Conservation (phyloP, 306 rosid genomes). For the Crotalaria pallida region DNA sequence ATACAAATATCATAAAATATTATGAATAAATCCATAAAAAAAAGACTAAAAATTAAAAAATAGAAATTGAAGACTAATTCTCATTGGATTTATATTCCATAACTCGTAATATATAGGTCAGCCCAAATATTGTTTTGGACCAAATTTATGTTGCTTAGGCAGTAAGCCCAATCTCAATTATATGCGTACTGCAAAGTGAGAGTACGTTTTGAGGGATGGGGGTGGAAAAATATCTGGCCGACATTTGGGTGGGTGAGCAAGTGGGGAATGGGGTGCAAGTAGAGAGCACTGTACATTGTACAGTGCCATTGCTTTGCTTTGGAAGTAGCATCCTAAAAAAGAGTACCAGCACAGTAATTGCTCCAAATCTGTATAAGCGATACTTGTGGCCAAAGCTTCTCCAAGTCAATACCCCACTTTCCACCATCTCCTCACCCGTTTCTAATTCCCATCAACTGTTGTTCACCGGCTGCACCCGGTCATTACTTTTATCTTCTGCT, state of each 20-base stretch:
- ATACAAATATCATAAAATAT: no score
- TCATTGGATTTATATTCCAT: no score
- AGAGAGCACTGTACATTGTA: not conserved
- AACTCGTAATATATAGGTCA: no score
- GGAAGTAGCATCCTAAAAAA: conserved; percentile 22
- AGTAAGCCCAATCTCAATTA: not conserved
- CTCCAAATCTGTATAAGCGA: conserved; percentile 38
- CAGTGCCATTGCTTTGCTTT: conserved; percentile 4
- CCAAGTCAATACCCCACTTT: conserved; percentile 37
- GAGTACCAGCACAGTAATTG: not conserved
- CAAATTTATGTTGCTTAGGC: not conserved
- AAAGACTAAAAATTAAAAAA: no score
- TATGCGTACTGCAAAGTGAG: no score
- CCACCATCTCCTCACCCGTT: not conserved
- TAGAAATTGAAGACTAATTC: no score
- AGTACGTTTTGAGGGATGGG: no score
- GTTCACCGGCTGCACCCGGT: conserved; percentile 31
- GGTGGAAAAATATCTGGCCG: conserved; percentile 26
- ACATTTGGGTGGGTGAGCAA: conserved; percentile 27
- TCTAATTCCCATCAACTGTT: no score
- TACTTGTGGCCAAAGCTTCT: conserved; percentile 40
- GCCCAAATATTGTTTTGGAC: not conserved
- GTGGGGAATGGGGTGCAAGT: not conserved
- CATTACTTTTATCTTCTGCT: no score
- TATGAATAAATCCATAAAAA: no score